Conservation (phyloP, 192 early-diverging fungal species). For the Anaeromyces robustus region DNA sequence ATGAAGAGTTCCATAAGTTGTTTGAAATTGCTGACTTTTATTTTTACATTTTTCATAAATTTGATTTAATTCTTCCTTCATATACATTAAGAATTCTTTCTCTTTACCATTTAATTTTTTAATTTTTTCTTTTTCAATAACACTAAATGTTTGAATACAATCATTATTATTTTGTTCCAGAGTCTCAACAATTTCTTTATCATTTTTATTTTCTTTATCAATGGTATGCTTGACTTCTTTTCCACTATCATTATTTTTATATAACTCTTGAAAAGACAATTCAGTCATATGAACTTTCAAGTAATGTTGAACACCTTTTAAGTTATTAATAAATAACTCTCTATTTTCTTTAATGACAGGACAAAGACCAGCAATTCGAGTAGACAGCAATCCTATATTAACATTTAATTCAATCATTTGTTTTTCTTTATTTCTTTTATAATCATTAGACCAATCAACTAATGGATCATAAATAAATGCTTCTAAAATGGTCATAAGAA, state of each 20-base stretch:
- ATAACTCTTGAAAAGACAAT: constrained; percentile 2
- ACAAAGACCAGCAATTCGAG: constrained; percentile 4
- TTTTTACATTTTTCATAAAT: background rate
- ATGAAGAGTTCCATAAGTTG: background rate
- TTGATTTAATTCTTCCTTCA: background rate
- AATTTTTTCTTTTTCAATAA: background rate
- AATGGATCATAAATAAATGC: constrained; percentile 38
- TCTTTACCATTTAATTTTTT: background rate
- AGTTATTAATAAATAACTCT: constrained; percentile 5
- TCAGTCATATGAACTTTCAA: constrained; percentile 1
- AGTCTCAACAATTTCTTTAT: background rate
- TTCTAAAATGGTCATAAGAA: constrained; percentile 29
- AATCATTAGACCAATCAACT: constrained; percentile 27
- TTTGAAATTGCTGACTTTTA: background rate
- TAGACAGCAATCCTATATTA: constrained; percentile 18
- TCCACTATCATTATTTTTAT: background rate
- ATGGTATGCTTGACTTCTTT: too few relatives aligned
- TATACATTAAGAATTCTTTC: background rate
- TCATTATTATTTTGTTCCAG: background rate
- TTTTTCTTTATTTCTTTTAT: constrained; percentile 7
- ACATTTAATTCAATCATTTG: constrained; percentile 19
- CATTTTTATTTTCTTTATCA: background rate
- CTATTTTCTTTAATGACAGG: constrained; percentile 7
- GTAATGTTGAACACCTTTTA: background rate
- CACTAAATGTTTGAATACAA: background rate